Base-by-base conservation (phyloP, 83 land plant genomes). In the Larix sibirica region DNA sequence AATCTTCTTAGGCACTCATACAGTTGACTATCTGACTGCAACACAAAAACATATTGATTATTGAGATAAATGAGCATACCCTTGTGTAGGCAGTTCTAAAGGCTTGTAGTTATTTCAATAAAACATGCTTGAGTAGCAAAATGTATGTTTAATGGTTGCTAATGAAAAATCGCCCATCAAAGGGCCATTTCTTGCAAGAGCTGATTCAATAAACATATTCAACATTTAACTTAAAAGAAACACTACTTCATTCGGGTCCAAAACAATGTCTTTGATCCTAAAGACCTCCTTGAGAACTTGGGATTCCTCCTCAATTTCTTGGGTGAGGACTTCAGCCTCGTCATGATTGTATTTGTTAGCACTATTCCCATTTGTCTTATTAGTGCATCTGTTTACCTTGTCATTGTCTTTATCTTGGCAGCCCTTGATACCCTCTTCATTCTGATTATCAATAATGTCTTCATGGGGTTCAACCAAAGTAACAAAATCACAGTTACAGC, bases 291-390 rank as follows among this genome's bases (percentile, higher is more conserved):
- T 85, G 58, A 85, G 67, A 80, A 79, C 44, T 79, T 85, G 83
- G 71, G 65, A 63, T 84, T 86, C 89, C 44, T 92, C 91, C 33
- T 94, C 94, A 76, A 94, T 89, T 82, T 90, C 94, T 79, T 92
- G 88, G 8, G 93, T 92, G 78, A 94, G 85, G 16, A 91, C 96
- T 80, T 91, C 92, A 6, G 90, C 92, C 67, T 94, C 94, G n/a
- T 88, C 90, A 79, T 75, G 85, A 80, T 90, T 89, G 74, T 63
- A 81, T 69, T 81, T 85, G 69, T 85, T 88, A 18, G 84, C 65
- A 16, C 77, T 81, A 74, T 16, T 36, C 76, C 64, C 68, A 18
- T 69, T 82, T 16, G 78, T 59, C 56, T 59, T 85, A 6, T n/a
- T 81, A 17, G 58, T 67, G 21, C 71, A 16, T n/a, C 64, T 38